phyloP scores from a whole-genome alignment of 2,329 filamentous ascomycete genomes.

The Clonostachys solani region DNA sequence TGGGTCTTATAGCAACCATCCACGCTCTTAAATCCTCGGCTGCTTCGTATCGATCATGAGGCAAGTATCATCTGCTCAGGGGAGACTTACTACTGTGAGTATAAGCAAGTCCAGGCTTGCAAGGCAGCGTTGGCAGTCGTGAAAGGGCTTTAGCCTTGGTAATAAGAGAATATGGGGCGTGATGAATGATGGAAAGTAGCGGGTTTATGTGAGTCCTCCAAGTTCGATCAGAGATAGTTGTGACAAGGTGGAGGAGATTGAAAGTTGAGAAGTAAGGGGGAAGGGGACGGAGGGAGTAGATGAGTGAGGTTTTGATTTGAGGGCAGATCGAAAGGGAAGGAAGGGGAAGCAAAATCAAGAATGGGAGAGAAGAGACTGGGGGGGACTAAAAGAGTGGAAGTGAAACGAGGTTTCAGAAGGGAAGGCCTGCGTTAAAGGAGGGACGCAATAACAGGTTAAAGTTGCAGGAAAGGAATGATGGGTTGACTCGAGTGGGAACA shows the following conservation, averaged over 20 bases:
- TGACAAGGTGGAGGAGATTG: background rate
- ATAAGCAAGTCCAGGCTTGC: background rate
- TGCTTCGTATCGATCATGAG: too few species aligned
- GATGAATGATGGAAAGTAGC: background rate
- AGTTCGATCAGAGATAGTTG: background rate
- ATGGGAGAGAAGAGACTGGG: slow-evolving; percentile 12
- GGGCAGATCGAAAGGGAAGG: slow-evolving; percentile 9
- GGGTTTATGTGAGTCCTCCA: background rate
- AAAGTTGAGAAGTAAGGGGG: slow-evolving; percentile 2
- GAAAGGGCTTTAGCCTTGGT: background rate
- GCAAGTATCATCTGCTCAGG: too few species aligned
- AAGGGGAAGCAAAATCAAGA: slow-evolving; percentile 7
- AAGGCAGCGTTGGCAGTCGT: slow-evolving; percentile 11
- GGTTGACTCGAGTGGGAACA: too few species aligned
- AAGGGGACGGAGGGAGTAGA: slow-evolving; percentile 2
- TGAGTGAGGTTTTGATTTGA: slow-evolving; percentile 4
- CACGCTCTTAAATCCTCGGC: too few species aligned
- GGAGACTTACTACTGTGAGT: too few species aligned
- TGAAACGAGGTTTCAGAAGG: background rate
- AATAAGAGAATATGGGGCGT: background rate
- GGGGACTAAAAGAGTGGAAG: slow-evolving; percentile 5
- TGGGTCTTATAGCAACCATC: too few species aligned
- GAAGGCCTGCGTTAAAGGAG: background rate
- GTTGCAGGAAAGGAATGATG: too few species aligned
- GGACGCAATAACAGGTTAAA: too few species aligned